Percentiles rank a stretch among this genome's conserved stretches.
These are phyloP conservation scores for Penicillium paneum DNA, from an alignment of 2,329 filamentous ascomycete genomes.

Conservation along the genomic window DNA sequence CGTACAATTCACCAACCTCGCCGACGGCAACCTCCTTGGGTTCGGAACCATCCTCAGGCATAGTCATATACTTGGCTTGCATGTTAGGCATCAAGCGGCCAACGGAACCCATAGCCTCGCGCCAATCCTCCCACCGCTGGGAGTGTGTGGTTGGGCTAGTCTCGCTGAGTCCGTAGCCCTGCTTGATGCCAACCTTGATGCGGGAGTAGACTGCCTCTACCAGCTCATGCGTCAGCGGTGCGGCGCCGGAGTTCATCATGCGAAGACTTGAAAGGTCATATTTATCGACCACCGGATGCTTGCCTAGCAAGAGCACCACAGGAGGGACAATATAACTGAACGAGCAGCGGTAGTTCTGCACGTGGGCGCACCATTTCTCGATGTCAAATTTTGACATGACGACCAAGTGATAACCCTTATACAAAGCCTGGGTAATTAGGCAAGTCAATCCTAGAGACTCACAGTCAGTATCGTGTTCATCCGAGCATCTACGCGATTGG, in stretches of 20 bases:
- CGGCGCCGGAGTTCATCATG: slow-evolving; percentile 84
- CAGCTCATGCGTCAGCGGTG: slow-evolving; percentile 76
- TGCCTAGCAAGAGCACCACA: slow-evolving; percentile 74
- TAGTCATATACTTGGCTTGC: slow-evolving; percentile 72
- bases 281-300: slow-evolving; percentile 71
- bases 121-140: slow-evolving; percentile 73
- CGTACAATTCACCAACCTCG: slow-evolving; percentile 66
- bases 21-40: slow-evolving; percentile 58
- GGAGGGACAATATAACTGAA: slow-evolving; percentile 82
- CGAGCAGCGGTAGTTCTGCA: slow-evolving; percentile 72
- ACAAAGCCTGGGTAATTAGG: slow-evolving; percentile 66
- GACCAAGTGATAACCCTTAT: slow-evolving; percentile 63
- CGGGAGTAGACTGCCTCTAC: slow-evolving; percentile 72
- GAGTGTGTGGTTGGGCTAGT: slow-evolving; percentile 76
- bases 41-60: slow-evolving; percentile 49
- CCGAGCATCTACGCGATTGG: neutral
- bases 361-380: slow-evolving; percentile 69
- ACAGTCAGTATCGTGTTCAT: slow-evolving; percentile 7
- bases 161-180: slow-evolving; percentile 88
- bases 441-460: slow-evolving; percentile 61
- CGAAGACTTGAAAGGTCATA: slow-evolving; percentile 77
- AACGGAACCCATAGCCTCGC: slow-evolving; percentile 70
- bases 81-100: slow-evolving; percentile 76
- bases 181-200: slow-evolving; percentile 77
- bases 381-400: slow-evolving; percentile 80